Percentiles rank a stretch among this genome's conserved stretches.
Conservation (phyloP, 169 alveolate genomes). For the Cryptosporidium baileyi region DNA sequence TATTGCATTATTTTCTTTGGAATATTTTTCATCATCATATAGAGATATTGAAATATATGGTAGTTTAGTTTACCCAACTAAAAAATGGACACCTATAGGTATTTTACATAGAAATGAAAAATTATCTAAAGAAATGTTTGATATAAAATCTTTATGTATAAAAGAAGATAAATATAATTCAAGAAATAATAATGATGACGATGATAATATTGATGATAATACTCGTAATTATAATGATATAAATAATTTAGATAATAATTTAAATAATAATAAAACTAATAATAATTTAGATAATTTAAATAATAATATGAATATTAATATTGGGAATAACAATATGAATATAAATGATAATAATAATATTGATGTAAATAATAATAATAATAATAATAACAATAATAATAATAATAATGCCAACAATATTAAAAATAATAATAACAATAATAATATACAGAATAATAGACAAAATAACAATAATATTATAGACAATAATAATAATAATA, state of each 20-base stretch:
- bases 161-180: neutral
- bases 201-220: neutral
- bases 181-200: neutral
- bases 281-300: neutral
- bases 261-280: no score
- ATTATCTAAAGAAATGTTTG: constrained; percentile 58
- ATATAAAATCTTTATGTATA: constrained; percentile 30
- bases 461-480: neutral
- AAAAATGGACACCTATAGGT: constrained; percentile 55
- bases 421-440: neutral
- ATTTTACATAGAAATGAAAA: constrained; percentile 26
- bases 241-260: no score
- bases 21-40: constrained; percentile 54
- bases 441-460: neutral
- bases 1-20: constrained; percentile 53
- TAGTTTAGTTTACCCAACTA: constrained; percentile 52
- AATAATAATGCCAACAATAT: neutral
- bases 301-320: neutral
- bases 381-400: neutral
- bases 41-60: constrained; percentile 57
- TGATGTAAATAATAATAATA: neutral
- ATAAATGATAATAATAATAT: neutral
- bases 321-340: neutral
- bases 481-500: neutral
- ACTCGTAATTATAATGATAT: neutral